phyloP scores from a whole-genome alignment of 192 early-diverging fungal species.

The Dissophora globulifera region DNA sequence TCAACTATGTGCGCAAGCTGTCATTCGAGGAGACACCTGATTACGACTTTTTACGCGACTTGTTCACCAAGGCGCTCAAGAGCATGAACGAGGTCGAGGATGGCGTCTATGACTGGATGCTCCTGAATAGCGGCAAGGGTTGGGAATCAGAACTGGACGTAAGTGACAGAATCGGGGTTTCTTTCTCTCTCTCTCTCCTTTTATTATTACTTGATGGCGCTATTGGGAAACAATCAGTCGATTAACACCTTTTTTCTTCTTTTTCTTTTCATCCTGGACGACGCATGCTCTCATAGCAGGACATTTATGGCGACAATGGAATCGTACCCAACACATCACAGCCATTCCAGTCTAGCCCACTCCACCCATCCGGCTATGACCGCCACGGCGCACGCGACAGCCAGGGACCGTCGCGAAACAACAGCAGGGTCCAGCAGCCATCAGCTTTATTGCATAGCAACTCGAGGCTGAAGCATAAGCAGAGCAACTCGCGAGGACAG shows the following conservation, averaged over 20 bases:
- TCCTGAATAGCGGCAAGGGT: slow-evolving; percentile 67
- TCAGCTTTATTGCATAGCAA: slow-evolving; percentile 39
- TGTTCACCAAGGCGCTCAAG: slow-evolving; percentile 84
- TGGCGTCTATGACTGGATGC: slow-evolving; percentile 95
- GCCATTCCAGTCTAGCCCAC: slow-evolving; percentile 35
- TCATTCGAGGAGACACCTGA: slow-evolving; percentile 98
- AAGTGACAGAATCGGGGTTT: no score
- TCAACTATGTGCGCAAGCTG: slow-evolving; percentile 90
- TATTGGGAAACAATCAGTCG: no score
- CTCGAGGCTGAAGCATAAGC: slow-evolving; percentile 51
- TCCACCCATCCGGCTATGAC: slow-evolving; percentile 35
- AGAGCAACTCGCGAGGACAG: slow-evolving; percentile 22
- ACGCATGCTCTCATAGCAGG: neutral
- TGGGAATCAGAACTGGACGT: slow-evolving; percentile 56
- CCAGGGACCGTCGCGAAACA: slow-evolving; percentile 14
- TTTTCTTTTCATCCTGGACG: neutral
- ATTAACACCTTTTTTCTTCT: neutral
- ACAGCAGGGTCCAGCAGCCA: slow-evolving; percentile 37
- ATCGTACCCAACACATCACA: slow-evolving; percentile 26
- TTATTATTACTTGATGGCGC: no score
- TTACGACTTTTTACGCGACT: slow-evolving; percentile 89
- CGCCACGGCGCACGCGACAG: slow-evolving; percentile 19
- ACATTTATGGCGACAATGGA: slow-evolving; percentile 23
- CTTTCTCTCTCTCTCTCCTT: no score
- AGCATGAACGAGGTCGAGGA: slow-evolving; percentile 84